Conservation (phyloP, 2,329 filamentous ascomycete genomes). For the Ophiostoma australiae region DNA sequence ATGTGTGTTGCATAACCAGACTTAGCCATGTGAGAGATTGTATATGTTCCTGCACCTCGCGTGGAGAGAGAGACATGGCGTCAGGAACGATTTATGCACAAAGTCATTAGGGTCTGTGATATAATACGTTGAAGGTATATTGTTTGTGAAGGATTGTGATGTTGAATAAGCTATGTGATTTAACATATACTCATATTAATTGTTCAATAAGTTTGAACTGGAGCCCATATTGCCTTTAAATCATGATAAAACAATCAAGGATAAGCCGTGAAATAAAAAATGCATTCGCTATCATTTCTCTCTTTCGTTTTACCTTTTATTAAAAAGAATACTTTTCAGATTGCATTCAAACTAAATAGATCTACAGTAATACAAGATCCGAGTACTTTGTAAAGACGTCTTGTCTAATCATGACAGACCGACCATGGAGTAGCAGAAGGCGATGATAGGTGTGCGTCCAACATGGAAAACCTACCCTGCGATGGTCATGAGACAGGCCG, state of each 20-base stretch:
- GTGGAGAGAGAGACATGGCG: constrained; percentile 12
- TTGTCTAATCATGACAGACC: background rate
- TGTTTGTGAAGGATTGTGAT: no score
- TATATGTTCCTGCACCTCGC: constrained; percentile 15
- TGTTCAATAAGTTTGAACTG: no score
- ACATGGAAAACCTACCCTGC: background rate
- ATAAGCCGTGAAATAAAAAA: no score
- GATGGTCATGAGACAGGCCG: background rate
- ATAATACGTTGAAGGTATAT: background rate
- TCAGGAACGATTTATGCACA: background rate
- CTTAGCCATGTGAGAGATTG: constrained; percentile 4
- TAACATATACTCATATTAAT: background rate
- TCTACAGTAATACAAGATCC: constrained; percentile 8
- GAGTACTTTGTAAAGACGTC: background rate
- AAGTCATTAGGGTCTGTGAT: background rate
- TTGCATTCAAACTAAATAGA: background rate
- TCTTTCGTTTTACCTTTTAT: no score
- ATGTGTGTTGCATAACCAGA: constrained; percentile 11
- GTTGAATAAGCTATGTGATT: background rate
- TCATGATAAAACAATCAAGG: no score
- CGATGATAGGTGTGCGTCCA: background rate
- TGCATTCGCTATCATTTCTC: no score
- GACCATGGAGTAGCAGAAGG: background rate
- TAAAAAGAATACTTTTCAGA: background rate
- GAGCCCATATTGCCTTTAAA: no score